Conservation (phyloP, 352 stramenopile genomes). For the Phytophthora nicotianae region DNA sequence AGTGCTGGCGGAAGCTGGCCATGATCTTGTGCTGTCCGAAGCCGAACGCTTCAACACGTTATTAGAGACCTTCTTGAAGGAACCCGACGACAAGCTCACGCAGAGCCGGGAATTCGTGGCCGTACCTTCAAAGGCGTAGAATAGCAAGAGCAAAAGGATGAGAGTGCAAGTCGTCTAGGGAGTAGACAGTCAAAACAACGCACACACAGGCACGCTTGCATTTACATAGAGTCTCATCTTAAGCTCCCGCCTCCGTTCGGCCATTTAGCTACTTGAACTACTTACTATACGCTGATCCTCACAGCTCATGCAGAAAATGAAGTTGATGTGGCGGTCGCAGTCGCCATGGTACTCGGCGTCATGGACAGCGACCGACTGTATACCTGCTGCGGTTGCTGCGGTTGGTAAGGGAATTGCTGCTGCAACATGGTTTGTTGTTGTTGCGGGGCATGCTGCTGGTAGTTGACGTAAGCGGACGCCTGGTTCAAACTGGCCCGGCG, state of each 20-base stretch:
- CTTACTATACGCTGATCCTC: conserved; percentile 35
- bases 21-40: conserved; percentile 65
- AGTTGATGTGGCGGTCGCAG: conserved; percentile 30
- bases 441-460: conserved; percentile 30
- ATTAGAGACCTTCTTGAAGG: conserved; percentile 65
- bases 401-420: conserved; percentile 34
- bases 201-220: conserved; percentile 29
- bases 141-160: neutral
- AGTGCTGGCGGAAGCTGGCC: conserved; percentile 52
- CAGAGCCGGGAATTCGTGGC: conserved; percentile 84
- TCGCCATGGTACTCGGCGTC: conserved; percentile 25
- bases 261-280: conserved; percentile 43
- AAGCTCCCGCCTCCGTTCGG: conserved; percentile 15
- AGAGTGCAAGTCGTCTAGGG: neutral
- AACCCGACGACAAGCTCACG: conserved; percentile 83
- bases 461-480: conserved; percentile 27
- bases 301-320: conserved; percentile 38
- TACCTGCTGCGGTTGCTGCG: conserved; percentile 27
- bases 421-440: conserved; percentile 34
- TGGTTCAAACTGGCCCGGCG: conserved; percentile 35
- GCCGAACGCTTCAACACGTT: conserved; percentile 62
- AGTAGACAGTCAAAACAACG: conserved; percentile 30
- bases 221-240: conserved; percentile 45
- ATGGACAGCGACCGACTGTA: conserved; percentile 36
- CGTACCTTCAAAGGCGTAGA: conserved; percentile 35